Evolutionary conservation across 2,329 filamentous ascomycete species (phyloP).

Genomic region (Colletotrichum filicis): DNA sequence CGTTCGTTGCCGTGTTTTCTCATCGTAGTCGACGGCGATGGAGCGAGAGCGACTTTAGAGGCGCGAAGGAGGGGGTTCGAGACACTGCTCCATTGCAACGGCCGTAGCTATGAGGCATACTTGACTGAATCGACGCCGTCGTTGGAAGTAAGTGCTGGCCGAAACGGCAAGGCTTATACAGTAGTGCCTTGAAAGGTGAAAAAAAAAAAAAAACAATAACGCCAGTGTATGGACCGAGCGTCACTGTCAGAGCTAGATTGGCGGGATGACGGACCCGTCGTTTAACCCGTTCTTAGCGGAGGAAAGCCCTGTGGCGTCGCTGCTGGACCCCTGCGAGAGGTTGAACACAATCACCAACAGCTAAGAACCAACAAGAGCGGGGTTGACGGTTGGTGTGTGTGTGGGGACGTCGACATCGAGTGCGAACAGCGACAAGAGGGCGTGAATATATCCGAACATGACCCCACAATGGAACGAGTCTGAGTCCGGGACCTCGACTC

Average conservation of each 20-base stretch:
- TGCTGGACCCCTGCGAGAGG: background rate
- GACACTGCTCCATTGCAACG: slow-evolving; percentile 6
- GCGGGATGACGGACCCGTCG: slow-evolving; percentile 24
- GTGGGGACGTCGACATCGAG: background rate
- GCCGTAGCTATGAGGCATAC: slow-evolving; percentile 5
- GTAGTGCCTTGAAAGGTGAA: too few relatives aligned
- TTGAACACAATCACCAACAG: slow-evolving; percentile 8
- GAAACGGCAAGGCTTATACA: background rate
- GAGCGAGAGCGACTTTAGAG: background rate
- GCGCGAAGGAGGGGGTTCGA: background rate
- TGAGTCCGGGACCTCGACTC: background rate
- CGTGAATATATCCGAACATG: background rate
- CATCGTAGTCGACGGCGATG: background rate
- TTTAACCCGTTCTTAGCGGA: slow-evolving; percentile 5
- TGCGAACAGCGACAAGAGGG: background rate
- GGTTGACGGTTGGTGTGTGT: slow-evolving; percentile 12
- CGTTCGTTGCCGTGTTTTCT: background rate
- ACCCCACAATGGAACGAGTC: background rate
- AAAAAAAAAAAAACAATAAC: too few relatives aligned
- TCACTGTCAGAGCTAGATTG: slow-evolving; percentile 18
- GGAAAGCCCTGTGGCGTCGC: background rate
- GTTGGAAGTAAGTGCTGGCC: background rate
- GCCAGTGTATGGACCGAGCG: background rate
- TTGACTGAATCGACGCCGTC: background rate
- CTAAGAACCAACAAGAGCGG: slow-evolving; percentile 24